Evolutionary conservation across 345 rosid species (phyloP), one percentile per base, ranked within the genome.

Genomic region (Nephelium lappaceum): DNA sequence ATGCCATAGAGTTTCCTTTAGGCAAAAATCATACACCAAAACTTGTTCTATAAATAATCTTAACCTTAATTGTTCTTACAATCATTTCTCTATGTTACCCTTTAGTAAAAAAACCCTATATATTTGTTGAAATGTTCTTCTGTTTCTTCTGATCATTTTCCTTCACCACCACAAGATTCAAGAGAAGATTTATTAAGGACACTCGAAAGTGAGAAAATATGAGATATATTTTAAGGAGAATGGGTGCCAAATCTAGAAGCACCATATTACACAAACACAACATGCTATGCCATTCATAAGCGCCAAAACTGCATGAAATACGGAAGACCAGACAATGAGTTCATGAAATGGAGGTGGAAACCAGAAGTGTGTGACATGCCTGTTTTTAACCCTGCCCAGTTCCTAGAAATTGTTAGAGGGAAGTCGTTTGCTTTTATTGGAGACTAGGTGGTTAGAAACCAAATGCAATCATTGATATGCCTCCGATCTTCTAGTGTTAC

Each of bases 381-480:
- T 2, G 69, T 88, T 64, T 87, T 95, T 77, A 87, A 95, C 43
- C 97, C 98, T 5, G 73, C 88, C 27, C 87, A 87, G 87, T 95
- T 93, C 78, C 85, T 95, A 24, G 92, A 90, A 80, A 84, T 89
- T 11, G 84, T 93, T 18, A 86, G 90, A 76, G 97, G 88, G 36
- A 92, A 95, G 81, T 89, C 94, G 2, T 53, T 95, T 89, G 98
- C 98, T 16, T 91, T 95, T 75, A 90, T 95, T 51, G 98, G 98
- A 6, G 98, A 95, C 71, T 95, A 98, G 14, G 93, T 95, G 10
- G 91, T 88, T 3, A 89, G 97, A 87, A 95, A 93, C 84, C 98
- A 95, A 77, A 91, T 95, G 95, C 98, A 95, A 86, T 95, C 98
- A 81, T 83, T 95, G 87, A 93, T 95, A 21, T 95, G 99, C 86